Evolutionary conservation across 2,329 filamentous ascomycete species (phyloP).

Genomic region (Pseudogymnoascus sp.): DNA sequence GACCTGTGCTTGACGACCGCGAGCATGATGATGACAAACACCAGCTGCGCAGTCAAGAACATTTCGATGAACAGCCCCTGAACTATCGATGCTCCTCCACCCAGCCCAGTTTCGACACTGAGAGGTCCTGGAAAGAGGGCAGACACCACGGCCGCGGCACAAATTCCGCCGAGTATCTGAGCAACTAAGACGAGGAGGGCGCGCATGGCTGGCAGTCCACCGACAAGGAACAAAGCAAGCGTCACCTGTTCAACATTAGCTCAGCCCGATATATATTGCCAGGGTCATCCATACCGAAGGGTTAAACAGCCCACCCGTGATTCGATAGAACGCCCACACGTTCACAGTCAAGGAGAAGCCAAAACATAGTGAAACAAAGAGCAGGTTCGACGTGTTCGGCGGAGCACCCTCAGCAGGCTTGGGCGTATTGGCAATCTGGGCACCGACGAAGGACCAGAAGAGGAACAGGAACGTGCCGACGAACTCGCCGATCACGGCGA

Average conservation of each 20-base stretch:
- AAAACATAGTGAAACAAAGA: conserved; percentile 25
- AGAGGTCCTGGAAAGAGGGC: conserved; percentile 37
- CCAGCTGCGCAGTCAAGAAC: conserved; percentile 39
- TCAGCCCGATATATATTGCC: neutral
- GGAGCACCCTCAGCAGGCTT: conserved; percentile 25
- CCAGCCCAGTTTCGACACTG: conserved; percentile 35
- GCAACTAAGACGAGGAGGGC: conserved; percentile 27
- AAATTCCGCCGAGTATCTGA: conserved; percentile 29
- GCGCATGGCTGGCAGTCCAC: conserved; percentile 28
- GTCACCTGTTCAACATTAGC: conserved; percentile 24
- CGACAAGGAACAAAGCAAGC: conserved; percentile 31
- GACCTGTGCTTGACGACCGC: conserved; percentile 41
- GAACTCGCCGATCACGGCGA: conserved; percentile 42
- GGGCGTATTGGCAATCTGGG: conserved; percentile 17
- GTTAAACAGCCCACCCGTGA: conserved; percentile 44
- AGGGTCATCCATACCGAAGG: neutral
- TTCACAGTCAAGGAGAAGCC: conserved; percentile 37
- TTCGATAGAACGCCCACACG: conserved; percentile 45
- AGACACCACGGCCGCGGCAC: conserved; percentile 34
- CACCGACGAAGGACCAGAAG: conserved; percentile 22
- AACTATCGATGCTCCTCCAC: conserved; percentile 32
- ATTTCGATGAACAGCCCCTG: conserved; percentile 44
- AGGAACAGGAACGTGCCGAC: conserved; percentile 38
- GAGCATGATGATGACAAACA: conserved; percentile 45
- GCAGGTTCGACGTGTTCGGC: conserved; percentile 34